Conservation (phyloP, 306 rosid genomes). For the Delonix regia region DNA sequence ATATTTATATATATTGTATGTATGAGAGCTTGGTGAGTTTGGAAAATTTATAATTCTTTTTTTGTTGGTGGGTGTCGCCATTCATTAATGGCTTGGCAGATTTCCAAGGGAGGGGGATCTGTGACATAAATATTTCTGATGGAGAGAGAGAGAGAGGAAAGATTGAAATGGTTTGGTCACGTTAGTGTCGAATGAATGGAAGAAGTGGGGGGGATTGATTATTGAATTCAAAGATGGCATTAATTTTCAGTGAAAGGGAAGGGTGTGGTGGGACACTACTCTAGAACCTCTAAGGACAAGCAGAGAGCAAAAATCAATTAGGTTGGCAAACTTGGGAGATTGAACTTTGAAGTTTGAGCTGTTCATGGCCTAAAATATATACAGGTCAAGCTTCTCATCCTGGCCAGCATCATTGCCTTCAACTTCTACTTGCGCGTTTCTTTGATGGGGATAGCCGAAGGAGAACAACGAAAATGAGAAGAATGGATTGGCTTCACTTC, state of each 20-base stretch:
- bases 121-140: constrained; percentile 41
- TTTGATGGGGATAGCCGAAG: constrained; percentile 40
- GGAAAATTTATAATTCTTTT: constrained; percentile 40
- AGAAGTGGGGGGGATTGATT: constrained; percentile 50
- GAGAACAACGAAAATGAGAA: constrained; percentile 5
- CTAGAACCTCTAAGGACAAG: constrained; percentile 31
- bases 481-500: constrained; percentile 37
- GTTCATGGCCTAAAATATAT: constrained; percentile 36
- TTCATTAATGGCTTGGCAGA: constrained; percentile 80
- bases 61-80: constrained; percentile 61
- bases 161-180: constrained; percentile 51
- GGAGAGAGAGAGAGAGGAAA: constrained; percentile 15
- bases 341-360: constrained; percentile 46
- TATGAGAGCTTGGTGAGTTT: constrained; percentile 62
- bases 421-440: constrained; percentile 42
- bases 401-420: constrained; percentile 46
- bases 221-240: constrained; percentile 56
- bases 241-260: constrained; percentile 52
- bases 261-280: constrained; percentile 61
- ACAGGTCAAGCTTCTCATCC: constrained; percentile 51
- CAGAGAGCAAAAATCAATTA: constrained; percentile 30
- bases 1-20: constrained; percentile 34
- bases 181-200: constrained; percentile 49
- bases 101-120: constrained; percentile 76
- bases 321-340: constrained; percentile 39